phyloP scores from a whole-genome alignment of 441 rosid genomes.

The Corymbia calophylla region DNA sequence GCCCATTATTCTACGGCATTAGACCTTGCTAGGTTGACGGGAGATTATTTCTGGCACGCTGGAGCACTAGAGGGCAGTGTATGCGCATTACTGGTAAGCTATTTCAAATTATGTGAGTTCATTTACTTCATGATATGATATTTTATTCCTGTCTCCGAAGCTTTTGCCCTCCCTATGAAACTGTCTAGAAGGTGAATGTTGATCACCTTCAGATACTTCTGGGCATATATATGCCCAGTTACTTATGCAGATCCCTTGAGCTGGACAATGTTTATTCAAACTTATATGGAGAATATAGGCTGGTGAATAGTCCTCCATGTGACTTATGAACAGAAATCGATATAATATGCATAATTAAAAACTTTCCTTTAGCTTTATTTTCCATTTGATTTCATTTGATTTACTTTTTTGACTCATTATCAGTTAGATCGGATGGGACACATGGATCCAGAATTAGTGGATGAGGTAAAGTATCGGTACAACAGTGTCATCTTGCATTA shows the following conservation, averaged over 20 bases:
- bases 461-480: slow-evolving; percentile 78
- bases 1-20: slow-evolving; percentile 94
- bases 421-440: slow-evolving; percentile 83
- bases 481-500: slow-evolving; percentile 73
- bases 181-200: background rate
- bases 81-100: slow-evolving; percentile 86
- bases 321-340: background rate
- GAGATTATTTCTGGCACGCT: slow-evolving; percentile 95
- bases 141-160: background rate
- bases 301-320: background rate
- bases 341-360: background rate
- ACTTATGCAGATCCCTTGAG: background rate
- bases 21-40: slow-evolving; percentile 82
- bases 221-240: background rate
- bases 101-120: background rate
- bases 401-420: slow-evolving; percentile 15
- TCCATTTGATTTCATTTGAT: background rate
- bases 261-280: background rate
- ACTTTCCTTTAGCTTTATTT: background rate
- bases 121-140: background rate
- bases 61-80: slow-evolving; percentile 98
- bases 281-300: background rate
- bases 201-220: background rate
- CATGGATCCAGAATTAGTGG: slow-evolving; percentile 66
- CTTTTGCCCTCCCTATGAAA: background rate